Evolutionary conservation across 139 green algal genomes (phyloP).

Genomic region (Asterochloris erici): DNA sequence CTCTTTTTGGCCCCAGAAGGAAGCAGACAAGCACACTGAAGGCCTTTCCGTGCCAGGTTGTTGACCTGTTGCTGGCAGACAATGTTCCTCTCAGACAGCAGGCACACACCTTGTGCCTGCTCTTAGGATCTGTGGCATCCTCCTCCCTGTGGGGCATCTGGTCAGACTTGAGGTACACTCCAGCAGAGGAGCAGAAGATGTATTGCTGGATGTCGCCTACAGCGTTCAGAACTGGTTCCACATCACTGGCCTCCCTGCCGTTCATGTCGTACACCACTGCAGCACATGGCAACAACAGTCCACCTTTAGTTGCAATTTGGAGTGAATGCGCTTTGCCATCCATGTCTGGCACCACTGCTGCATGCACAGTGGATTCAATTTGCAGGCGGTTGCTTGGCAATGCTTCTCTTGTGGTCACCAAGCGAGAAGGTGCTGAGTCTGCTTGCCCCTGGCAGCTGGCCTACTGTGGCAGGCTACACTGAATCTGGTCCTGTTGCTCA

Average conservation of each 20-base stretch:
- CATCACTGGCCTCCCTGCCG: conserved; percentile 82
- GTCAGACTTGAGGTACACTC: conserved; percentile 95
- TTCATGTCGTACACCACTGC: conserved; percentile 98
- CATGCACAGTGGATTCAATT: too few species aligned
- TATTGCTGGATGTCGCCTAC: conserved; percentile 75
- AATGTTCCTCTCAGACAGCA: background rate
- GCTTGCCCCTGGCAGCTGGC: too few species aligned
- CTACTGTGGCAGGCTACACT: too few species aligned
- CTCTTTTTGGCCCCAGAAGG: too few species aligned
- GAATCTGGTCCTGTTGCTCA: background rate
- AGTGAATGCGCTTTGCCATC: too few species aligned
- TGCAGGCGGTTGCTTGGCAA: too few species aligned
- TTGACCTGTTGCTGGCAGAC: background rate
- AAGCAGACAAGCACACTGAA: too few species aligned
- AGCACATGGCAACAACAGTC: background rate
- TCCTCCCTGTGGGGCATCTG: conserved; percentile 91
- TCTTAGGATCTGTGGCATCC: conserved; percentile 87
- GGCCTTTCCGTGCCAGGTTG: too few species aligned
- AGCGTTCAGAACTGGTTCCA: conserved; percentile 70
- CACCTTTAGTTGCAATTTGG: too few species aligned
- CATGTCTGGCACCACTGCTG: too few species aligned
- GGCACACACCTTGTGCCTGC: conserved; percentile 79
- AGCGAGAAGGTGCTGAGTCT: too few species aligned
- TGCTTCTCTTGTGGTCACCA: too few species aligned
- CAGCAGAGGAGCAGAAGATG: conserved; percentile 88